A percentile compares a stretch with the other conserved stretches of the same genome.
phyloP scores from a whole-genome alignment of 1,284 basidiomycete genomes.

The Apiotrichum akiyoshidainum region DNA sequence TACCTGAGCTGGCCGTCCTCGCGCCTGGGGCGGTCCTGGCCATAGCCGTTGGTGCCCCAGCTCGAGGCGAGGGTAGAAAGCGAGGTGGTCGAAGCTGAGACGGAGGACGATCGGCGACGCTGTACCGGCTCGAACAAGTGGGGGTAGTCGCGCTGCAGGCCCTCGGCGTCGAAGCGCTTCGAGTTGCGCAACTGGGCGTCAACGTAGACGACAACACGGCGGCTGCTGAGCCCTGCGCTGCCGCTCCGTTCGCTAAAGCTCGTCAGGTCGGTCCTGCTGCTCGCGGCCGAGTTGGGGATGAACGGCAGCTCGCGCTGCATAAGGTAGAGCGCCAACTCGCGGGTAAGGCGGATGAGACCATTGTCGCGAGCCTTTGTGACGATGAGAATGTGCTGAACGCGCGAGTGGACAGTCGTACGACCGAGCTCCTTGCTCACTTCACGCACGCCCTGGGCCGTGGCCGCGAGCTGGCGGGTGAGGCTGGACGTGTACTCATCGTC shows the following conservation, averaged over 20 bases:
- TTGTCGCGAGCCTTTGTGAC: conserved; percentile 99
- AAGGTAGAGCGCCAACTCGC: conserved; percentile 89
- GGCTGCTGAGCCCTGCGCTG: background rate
- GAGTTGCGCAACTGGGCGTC: conserved; percentile 89
- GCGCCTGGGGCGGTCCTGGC: conserved; percentile 4
- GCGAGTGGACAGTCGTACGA: conserved; percentile 83
- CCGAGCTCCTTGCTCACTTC: conserved; percentile 99
- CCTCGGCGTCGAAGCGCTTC: conserved; percentile 88
- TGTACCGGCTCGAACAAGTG: conserved; percentile 73
- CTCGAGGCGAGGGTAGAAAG: conserved; percentile 28
- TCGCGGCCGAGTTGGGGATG: conserved; percentile 41
- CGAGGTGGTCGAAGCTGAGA: conserved; percentile 37
- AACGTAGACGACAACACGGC: conserved; percentile 62
- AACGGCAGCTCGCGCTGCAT: conserved; percentile 64
- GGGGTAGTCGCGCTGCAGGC: conserved; percentile 80
- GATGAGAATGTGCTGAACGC: conserved; percentile 89
- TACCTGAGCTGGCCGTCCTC: conserved; percentile 91
- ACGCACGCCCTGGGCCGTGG: conserved; percentile 92
- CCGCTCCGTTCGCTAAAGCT: background rate
- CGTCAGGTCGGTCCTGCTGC: conserved; percentile 32
- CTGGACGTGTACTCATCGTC: conserved; percentile 62
- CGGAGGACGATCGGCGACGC: conserved; percentile 66
- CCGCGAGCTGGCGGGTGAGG: conserved; percentile 87
- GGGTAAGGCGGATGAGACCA: conserved; percentile 87
- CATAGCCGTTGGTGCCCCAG: conserved; percentile 2